These are phyloP conservation scores for Massospora cicadina DNA, from an alignment of 371 early-diverging fungal genomes.

Conservation along the genomic window DNA sequence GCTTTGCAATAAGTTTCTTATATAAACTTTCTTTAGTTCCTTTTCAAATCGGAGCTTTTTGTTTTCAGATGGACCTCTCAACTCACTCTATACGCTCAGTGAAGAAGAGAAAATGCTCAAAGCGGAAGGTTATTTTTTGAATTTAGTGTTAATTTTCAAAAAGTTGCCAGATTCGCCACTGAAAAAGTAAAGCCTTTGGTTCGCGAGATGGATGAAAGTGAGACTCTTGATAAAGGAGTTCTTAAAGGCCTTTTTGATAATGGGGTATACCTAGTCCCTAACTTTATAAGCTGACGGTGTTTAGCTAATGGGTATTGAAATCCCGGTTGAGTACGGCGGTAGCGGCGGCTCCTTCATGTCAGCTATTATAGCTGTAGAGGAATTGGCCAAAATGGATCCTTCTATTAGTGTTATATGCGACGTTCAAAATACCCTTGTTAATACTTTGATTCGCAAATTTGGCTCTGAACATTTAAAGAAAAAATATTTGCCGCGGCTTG, in stretches of 20 bases:
- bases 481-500: conserved; percentile 67
- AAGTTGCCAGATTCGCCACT: conserved; percentile 72
- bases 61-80: not conserved
- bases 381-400: conserved; percentile 92
- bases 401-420: conserved; percentile 84
- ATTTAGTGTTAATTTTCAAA: not conserved
- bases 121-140: conserved; percentile 34
- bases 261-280: conserved; percentile 31
- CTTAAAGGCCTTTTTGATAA: conserved; percentile 78
- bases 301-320: conserved; percentile 93
- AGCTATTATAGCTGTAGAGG: conserved; percentile 82
- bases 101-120: conserved; percentile 67
- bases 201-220: conserved; percentile 82
- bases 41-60: not conserved
- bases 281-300: conserved; percentile 8
- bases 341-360: conserved; percentile 78
- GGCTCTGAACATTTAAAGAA: conserved; percentile 53
- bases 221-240: conserved; percentile 55
- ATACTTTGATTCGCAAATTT: conserved; percentile 83
- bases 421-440: conserved; percentile 95
- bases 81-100: conserved; percentile 51
- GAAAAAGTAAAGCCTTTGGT: conserved; percentile 77
- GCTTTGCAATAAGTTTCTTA: too few relatives aligned
- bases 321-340: conserved; percentile 62
- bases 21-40: too few relatives aligned